Conservation (phyloP, 2,329 filamentous ascomycete genomes). For the Alternaria alternata region DNA sequence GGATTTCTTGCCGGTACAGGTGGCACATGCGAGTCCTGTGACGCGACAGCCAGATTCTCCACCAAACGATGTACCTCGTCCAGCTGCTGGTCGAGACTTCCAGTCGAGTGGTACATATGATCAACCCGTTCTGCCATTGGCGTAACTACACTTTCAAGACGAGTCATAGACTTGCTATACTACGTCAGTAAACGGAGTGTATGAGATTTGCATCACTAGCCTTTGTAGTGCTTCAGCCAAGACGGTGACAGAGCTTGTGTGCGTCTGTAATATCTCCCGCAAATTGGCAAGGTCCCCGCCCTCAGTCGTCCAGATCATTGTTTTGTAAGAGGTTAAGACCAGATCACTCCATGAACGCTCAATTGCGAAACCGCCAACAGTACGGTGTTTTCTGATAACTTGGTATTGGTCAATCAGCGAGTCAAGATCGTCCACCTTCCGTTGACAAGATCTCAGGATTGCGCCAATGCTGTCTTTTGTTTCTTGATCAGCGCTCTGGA, state of each 20-base stretch:
- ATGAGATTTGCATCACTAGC: slow-evolving; percentile 21
- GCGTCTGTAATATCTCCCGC: slow-evolving; percentile 53
- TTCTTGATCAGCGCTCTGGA: slow-evolving; percentile 46
- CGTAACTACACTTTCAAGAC: slow-evolving; percentile 39
- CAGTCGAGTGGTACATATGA: slow-evolving; percentile 34
- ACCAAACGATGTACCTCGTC: slow-evolving; percentile 44
- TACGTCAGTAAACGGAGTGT: slow-evolving; percentile 18
- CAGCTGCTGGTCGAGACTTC: slow-evolving; percentile 36
- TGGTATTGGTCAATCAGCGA: slow-evolving; percentile 57
- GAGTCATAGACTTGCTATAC: slow-evolving; percentile 46
- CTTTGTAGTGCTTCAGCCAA: slow-evolving; percentile 55
- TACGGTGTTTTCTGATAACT: slow-evolving; percentile 53
- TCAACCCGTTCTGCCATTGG: slow-evolving; percentile 47
- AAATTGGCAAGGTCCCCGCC: slow-evolving; percentile 53
- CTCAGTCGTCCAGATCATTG: slow-evolving; percentile 57
- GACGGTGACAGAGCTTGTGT: slow-evolving; percentile 52
- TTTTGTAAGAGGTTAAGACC: slow-evolving; percentile 53
- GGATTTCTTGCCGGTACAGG: slow-evolving; percentile 24
- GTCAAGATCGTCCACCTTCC: slow-evolving; percentile 54
- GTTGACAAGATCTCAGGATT: slow-evolving; percentile 51
- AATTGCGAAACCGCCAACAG: slow-evolving; percentile 51
- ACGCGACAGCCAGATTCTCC: slow-evolving; percentile 32
- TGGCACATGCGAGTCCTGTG: slow-evolving; percentile 14
- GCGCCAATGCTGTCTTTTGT: slow-evolving; percentile 50
- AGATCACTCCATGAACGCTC: slow-evolving; percentile 56